phyloP scores from a whole-genome alignment of 2,329 filamentous ascomycete species.

The Parastagonospora avenae region DNA sequence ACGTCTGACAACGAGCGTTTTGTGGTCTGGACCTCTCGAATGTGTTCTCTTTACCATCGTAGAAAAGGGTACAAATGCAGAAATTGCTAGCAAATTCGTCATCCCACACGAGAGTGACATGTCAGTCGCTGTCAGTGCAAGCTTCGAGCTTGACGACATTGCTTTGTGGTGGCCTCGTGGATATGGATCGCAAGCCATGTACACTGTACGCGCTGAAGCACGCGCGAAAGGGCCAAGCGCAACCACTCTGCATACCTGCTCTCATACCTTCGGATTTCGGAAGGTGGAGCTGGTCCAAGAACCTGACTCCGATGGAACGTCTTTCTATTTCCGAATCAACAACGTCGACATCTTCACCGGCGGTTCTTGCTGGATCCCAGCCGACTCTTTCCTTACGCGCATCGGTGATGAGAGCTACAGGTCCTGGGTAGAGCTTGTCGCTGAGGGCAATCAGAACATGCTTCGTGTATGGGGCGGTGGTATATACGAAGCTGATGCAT shows the following conservation, averaged over 20 bases:
- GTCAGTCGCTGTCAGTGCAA: constrained; percentile 25
- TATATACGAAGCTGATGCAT: constrained; percentile 74
- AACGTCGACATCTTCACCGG: constrained; percentile 77
- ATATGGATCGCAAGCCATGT: constrained; percentile 77
- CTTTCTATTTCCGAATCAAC: constrained; percentile 80
- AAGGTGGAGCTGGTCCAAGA: constrained; percentile 57
- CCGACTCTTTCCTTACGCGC: constrained; percentile 76
- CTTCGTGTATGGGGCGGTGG: constrained; percentile 81
- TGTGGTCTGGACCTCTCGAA: constrained; percentile 1
- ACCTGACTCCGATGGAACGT: constrained; percentile 65
- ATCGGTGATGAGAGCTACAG: constrained; percentile 68
- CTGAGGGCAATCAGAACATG: constrained; percentile 80
- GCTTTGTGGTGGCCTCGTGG: constrained; percentile 77
- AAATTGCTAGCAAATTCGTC: not conserved
- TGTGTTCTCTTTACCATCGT: constrained; percentile 1
- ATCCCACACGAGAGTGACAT: not conserved
- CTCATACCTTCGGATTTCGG: constrained; percentile 60
- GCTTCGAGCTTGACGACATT: constrained; percentile 56
- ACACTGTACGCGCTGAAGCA: constrained; percentile 55
- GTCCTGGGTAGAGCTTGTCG: constrained; percentile 76
- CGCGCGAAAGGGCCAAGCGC: not conserved
- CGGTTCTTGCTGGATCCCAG: constrained; percentile 85
- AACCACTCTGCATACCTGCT: not conserved
- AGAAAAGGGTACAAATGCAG: not conserved
- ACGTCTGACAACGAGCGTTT: not conserved